phyloP scores from a whole-genome alignment of 2,329 filamentous ascomycete genomes.

The Cercospora sp. region DNA sequence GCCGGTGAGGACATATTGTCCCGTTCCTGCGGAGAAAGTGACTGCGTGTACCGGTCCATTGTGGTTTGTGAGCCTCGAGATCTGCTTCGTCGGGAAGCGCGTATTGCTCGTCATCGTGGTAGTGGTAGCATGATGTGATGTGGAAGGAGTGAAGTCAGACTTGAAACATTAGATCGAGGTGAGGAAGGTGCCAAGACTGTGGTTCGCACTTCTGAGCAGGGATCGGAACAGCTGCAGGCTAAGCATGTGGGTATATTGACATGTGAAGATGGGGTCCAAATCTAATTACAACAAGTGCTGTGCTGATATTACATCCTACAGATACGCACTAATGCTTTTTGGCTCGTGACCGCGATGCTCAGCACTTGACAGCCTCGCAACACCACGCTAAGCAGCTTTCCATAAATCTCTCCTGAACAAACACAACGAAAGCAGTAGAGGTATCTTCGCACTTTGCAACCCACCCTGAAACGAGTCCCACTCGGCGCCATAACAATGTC shows the following conservation, averaged over 20 bases:
- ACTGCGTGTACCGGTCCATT: conserved; percentile 48
- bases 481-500: conserved; percentile 20
- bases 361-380: conserved; percentile 25
- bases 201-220: background rate
- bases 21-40: conserved; percentile 51
- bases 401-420: conserved; percentile 19
- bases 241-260: background rate
- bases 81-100: conserved; percentile 31
- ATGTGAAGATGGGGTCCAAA: conserved; percentile 4
- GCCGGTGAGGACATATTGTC: conserved; percentile 71
- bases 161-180: background rate
- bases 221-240: background rate
- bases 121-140: conserved; percentile 12
- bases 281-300: conserved; percentile 3
- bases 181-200: conserved; percentile 3
- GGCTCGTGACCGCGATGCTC: conserved; percentile 22
- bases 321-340: conserved; percentile 20
- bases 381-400: conserved; percentile 21
- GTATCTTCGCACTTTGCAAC: conserved; percentile 28
- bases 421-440: conserved; percentile 31
- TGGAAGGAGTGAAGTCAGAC: background rate
- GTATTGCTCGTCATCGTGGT: conserved; percentile 19
- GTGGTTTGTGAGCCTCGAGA: conserved; percentile 38
- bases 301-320: conserved; percentile 23
- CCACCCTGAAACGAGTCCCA: conserved; percentile 15